Base-by-base conservation (phyloP, 768 basidiomycete species). In the Tulasnella sp. region DNA sequence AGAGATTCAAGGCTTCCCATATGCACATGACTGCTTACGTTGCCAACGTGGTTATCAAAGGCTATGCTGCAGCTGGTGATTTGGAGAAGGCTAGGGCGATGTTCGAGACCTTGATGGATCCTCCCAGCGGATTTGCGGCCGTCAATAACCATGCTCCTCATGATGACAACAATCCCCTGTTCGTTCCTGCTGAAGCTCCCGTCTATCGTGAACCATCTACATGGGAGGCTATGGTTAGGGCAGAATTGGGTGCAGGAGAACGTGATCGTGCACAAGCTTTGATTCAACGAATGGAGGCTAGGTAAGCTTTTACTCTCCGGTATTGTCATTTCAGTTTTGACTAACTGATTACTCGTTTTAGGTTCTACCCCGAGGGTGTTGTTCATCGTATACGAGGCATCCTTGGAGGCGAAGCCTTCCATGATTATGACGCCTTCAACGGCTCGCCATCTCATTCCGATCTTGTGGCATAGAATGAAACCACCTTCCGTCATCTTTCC, bases 1-100 rank as follows among this genome's bases (percentile, higher is more conserved):
- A 67, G 28, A 75, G 76, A 52, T 77, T 96, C 69, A 67, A 66
- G 20, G 58, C 65, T 1, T 69, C 73, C 5, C 77, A 78, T 28
- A 77, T 91, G 6, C 83, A 84, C 59, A 82, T 90, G 77, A 96
- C 92, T 2, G 91, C 93, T 5, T 99, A 99, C 65, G 85, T 96
- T 57, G 84, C 83, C 24, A 96, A 96, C 68, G 71, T 81, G 51
- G 67, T 67, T 47, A 85, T 90, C 67, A 76, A 77, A 61, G 80
- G 78, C 0, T 79, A 79, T 58, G 72, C 91, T 0, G 74, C 79
- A 24, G 72, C 71, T 1, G 81, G 81, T 15, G 70, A 82, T 35
- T 69, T 96, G 48, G 78, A 77, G 13, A 69, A 75, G 48, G 81
- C 93, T 1, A 72, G 92, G 32, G 65, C 63, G 29, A 67, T 92